Evolutionary conservation across 225 moss, liverwort and hornwort species (phyloP).

Genomic region (Thuidium tamariscinum): DNA sequence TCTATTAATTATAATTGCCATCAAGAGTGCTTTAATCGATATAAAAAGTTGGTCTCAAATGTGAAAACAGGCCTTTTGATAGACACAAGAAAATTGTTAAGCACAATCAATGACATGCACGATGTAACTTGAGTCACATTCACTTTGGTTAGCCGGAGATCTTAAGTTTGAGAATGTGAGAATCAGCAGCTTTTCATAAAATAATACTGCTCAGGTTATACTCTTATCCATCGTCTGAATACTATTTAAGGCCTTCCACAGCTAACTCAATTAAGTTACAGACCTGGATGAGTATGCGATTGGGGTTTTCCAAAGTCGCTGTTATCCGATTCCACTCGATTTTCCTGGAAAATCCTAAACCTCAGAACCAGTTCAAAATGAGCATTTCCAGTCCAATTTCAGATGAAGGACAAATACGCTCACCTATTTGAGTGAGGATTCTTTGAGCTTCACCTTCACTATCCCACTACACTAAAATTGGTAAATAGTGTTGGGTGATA

Average conservation of each 20-base stretch:
- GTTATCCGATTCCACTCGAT: constrained; percentile 55
- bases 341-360: constrained; percentile 7
- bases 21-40: no score
- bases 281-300: constrained; percentile 63
- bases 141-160: not conserved
- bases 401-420: not conserved
- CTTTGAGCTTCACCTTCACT: not conserved
- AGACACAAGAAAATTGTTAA: not conserved
- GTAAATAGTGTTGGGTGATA: no score
- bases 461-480: no score
- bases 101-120: not conserved
- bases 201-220: not conserved
- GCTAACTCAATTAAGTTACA: not conserved
- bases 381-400: not conserved
- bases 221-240: not conserved
- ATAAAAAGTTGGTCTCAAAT: not conserved
- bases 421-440: not conserved
- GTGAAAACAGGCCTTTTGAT: not conserved
- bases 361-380: not conserved
- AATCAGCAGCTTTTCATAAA: not conserved
- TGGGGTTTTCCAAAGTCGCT: constrained; percentile 37
- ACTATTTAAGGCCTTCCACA: not conserved
- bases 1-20: no score
- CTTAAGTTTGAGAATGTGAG: not conserved
- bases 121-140: not conserved